Conservation (phyloP, 2,329 filamentous ascomycete species). For the Xylariaceae sp. region DNA sequence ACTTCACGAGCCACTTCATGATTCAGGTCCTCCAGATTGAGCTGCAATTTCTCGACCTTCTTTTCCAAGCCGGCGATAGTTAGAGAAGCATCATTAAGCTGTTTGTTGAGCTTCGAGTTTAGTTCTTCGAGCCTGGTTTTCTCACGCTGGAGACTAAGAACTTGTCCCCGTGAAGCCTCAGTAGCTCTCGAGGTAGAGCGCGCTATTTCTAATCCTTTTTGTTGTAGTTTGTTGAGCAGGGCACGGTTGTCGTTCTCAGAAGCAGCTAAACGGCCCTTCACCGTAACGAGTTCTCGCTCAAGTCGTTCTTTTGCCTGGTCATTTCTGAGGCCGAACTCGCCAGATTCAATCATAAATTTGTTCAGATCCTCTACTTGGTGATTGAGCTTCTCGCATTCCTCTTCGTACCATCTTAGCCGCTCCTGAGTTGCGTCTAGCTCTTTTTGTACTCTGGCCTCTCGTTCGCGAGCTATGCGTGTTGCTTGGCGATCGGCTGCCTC, state of each 20-base stretch:
- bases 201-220: slow-evolving; percentile 94
- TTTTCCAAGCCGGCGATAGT: slow-evolving; percentile 83
- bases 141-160: slow-evolving; percentile 73
- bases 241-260: slow-evolving; percentile 96
- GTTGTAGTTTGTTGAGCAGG: slow-evolving; percentile 93
- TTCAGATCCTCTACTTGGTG: slow-evolving; percentile 80
- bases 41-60: slow-evolving; percentile 85
- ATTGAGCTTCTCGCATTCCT: slow-evolving; percentile 71
- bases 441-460: slow-evolving; percentile 69
- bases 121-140: slow-evolving; percentile 81
- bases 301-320: slow-evolving; percentile 93
- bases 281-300: slow-evolving; percentile 83
- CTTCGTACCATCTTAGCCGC: slow-evolving; percentile 73
- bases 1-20: slow-evolving; percentile 88
- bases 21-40: slow-evolving; percentile 85
- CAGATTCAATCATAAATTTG: slow-evolving; percentile 81
- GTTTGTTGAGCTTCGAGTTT: slow-evolving; percentile 72
- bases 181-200: slow-evolving; percentile 80
- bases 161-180: slow-evolving; percentile 74
- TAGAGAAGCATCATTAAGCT: slow-evolving; percentile 81
- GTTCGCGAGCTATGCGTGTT: slow-evolving; percentile 72
- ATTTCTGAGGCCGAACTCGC: slow-evolving; percentile 81
- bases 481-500: slow-evolving; percentile 73
- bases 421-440: slow-evolving; percentile 78
- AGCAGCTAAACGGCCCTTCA: slow-evolving; percentile 82